These are phyloP conservation scores for Candolleomyces eurysporus DNA, from an alignment of 768 basidiomycete genomes.

Conservation along the genomic window DNA sequence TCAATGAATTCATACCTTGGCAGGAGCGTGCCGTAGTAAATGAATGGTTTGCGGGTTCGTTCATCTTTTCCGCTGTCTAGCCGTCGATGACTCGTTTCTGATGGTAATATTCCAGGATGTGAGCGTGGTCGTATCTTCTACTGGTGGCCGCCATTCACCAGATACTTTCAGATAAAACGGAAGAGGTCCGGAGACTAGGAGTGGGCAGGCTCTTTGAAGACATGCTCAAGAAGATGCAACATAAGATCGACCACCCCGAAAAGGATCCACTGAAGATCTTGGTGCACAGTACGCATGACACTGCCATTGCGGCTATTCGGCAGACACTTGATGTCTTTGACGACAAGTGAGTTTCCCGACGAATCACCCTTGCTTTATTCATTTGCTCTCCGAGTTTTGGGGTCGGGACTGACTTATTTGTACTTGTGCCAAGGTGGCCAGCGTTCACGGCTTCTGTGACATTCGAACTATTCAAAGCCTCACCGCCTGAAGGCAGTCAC, in stretches of 20 bases:
- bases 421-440: constrained; percentile 54
- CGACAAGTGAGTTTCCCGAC: constrained; percentile 44
- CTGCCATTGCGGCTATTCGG: constrained; percentile 61
- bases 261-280: constrained; percentile 59
- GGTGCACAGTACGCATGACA: constrained; percentile 72
- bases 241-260: constrained; percentile 45
- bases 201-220: constrained; percentile 76
- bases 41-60: constrained; percentile 74
- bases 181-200: constrained; percentile 72
- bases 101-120: constrained; percentile 38
- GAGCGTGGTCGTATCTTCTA: constrained; percentile 8
- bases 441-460: constrained; percentile 72
- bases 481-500: background rate
- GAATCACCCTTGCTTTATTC: background rate
- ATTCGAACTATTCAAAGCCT: constrained; percentile 66
- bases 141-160: background rate
- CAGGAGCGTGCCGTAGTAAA: constrained; percentile 72
- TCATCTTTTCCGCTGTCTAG: background rate
- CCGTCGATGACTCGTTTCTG: constrained; percentile 9
- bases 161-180: constrained; percentile 53
- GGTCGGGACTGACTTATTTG: constrained; percentile 1
- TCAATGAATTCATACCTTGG: background rate
- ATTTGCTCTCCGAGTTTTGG: background rate
- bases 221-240: constrained; percentile 59
- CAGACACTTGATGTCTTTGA: constrained; percentile 72